Conservation (phyloP, 2,329 filamentous ascomycete genomes). For the Colletotrichum melonis region DNA sequence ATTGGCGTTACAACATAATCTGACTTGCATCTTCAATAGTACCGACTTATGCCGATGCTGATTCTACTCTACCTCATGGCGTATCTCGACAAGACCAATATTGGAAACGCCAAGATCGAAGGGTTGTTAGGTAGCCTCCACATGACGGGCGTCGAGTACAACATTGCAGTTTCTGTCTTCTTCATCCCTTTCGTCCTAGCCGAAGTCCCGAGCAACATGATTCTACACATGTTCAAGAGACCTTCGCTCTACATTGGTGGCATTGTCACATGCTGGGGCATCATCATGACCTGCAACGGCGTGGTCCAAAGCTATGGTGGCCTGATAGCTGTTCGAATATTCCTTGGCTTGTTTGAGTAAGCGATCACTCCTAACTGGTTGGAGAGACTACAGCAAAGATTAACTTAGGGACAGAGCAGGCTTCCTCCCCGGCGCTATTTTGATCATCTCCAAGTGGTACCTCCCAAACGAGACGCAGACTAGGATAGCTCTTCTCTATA, state of each 20-base stretch:
- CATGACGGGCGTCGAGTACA: constrained; percentile 68
- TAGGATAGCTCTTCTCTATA: constrained; percentile 49
- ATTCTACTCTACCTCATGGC: constrained; percentile 44
- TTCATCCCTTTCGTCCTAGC: constrained; percentile 70
- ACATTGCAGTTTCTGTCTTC: constrained; percentile 68
- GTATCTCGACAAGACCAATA: constrained; percentile 46
- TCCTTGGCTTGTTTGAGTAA: constrained; percentile 52
- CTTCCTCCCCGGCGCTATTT: constrained; percentile 45
- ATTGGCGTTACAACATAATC: not conserved
- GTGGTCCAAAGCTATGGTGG: constrained; percentile 51
- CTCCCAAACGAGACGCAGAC: constrained; percentile 44
- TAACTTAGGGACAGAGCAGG: constrained; percentile 41
- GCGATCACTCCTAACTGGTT: not conserved
- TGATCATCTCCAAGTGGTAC: constrained; percentile 48
- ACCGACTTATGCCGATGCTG: constrained; percentile 44
- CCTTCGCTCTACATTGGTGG: constrained; percentile 56
- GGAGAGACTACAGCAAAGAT: not conserved
- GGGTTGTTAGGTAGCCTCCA: constrained; percentile 64
- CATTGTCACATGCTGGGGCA: constrained; percentile 49
- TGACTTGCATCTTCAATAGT: constrained; percentile 28
- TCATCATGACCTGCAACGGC: constrained; percentile 51
- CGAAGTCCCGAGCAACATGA: constrained; percentile 53
- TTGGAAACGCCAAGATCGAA: constrained; percentile 66
- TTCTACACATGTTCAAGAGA: constrained; percentile 50
- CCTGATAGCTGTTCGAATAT: constrained; percentile 52